These are phyloP conservation scores for Penicillium fuscoglaucum DNA, from an alignment of 2,329 filamentous ascomycete genomes.

Conservation along the genomic window DNA sequence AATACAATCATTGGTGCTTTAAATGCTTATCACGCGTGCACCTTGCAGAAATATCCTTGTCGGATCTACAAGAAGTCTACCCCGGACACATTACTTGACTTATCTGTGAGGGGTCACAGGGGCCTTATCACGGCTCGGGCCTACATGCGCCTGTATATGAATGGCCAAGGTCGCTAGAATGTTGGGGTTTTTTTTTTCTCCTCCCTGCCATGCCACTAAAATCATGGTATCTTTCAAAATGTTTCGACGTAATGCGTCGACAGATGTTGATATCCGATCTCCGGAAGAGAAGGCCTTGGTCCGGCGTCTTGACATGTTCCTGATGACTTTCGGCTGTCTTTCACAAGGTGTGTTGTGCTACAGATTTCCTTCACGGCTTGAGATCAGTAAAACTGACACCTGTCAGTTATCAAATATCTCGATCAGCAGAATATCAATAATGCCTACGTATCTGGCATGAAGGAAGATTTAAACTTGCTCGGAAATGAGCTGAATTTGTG, in stretches of 20 bases:
- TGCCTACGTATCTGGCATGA: conserved; percentile 32
- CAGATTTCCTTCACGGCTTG: background rate
- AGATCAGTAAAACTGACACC: background rate
- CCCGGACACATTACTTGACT: background rate
- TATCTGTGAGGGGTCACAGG: conserved; percentile 16
- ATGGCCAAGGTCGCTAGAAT: background rate
- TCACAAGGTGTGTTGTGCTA: conserved; percentile 35
- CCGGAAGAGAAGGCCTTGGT: conserved; percentile 41
- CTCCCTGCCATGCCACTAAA: background rate
- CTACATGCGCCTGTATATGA: background rate
- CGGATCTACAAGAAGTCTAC: conserved; percentile 11
- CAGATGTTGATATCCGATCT: conserved; percentile 14
- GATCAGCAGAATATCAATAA: conserved; percentile 30
- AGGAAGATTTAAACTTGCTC: conserved; percentile 25
- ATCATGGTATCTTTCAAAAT: conserved; percentile 17
- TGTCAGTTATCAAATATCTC: conserved; percentile 28
- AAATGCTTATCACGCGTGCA: conserved; percentile 4
- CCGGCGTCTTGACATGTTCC: conserved; percentile 40
- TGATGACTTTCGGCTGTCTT: conserved; percentile 44
- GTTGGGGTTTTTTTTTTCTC: background rate
- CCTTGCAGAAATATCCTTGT: background rate
- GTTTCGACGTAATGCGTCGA: conserved; percentile 14
- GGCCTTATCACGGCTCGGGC: background rate
- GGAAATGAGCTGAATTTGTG: conserved; percentile 28
- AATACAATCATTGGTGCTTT: conserved; percentile 11